Evolutionary conservation across 1,139 yeast genomes (phyloP).

Genomic region (Keqinozyma sinolaborantium): DNA sequence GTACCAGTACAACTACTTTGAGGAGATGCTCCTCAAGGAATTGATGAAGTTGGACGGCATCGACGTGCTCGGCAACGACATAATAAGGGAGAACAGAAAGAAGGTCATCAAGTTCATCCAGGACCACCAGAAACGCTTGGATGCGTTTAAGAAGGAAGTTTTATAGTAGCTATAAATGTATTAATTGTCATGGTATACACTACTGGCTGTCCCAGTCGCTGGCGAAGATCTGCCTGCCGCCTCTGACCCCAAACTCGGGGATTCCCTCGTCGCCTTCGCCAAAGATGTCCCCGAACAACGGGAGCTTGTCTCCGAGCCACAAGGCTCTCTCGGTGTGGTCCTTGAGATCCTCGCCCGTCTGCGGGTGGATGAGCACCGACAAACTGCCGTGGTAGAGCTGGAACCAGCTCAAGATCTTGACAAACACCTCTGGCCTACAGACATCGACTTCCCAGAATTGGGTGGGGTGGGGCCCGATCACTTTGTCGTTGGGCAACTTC

Average conservation of each 20-base stretch:
- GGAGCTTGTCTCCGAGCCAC: slow-evolving; percentile 27
- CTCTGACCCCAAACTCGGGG: slow-evolving; percentile 23
- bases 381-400: slow-evolving; percentile 26
- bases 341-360: slow-evolving; percentile 24
- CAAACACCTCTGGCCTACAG: slow-evolving; percentile 25
- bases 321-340: slow-evolving; percentile 27
- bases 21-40: slow-evolving; percentile 65
- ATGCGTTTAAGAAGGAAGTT: slow-evolving; percentile 44
- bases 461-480: slow-evolving; percentile 29
- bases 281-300: slow-evolving; percentile 18
- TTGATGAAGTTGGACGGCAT: slow-evolving; percentile 64
- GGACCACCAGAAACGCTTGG: slow-evolving; percentile 55
- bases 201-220: slow-evolving; percentile 9
- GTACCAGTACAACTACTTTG: slow-evolving; percentile 56
- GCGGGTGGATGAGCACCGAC: slow-evolving; percentile 30
- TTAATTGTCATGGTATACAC: slow-evolving; percentile 8
- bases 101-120: slow-evolving; percentile 60
- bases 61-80: slow-evolving; percentile 48
- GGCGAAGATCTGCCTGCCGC: slow-evolving; percentile 16
- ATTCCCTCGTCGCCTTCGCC: slow-evolving; percentile 11
- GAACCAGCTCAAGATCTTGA: slow-evolving; percentile 27
- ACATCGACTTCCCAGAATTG: slow-evolving; percentile 36
- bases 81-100: slow-evolving; percentile 56
- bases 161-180: no score
- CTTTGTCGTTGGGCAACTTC: slow-evolving; percentile 20